A percentile compares a stretch with the other conserved stretches of the same genome.
Evolutionary conservation across 2,329 filamentous ascomycete genomes (phyloP).

Genomic region (Claviceps arundinis): DNA sequence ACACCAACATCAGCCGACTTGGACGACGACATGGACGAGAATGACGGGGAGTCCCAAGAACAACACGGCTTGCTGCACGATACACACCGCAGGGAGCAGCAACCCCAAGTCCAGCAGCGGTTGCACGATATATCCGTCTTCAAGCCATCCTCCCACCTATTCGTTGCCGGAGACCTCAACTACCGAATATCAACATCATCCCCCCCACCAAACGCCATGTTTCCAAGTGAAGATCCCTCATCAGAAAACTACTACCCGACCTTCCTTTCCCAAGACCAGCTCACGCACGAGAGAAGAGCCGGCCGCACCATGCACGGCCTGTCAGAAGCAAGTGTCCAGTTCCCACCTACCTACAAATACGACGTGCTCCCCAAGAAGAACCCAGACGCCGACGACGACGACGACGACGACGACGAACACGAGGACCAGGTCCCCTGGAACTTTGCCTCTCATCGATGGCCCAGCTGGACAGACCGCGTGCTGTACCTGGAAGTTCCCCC

Average conservation of each 20-base stretch:
- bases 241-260: conserved; percentile 48
- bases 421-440: conserved; percentile 39
- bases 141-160: conserved; percentile 60
- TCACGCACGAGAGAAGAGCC: conserved; percentile 55
- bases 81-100: conserved; percentile 21
- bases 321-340: conserved; percentile 57
- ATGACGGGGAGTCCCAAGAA: conserved; percentile 10
- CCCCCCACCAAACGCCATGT: conserved; percentile 48
- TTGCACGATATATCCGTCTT: conserved; percentile 56
- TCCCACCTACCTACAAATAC: conserved; percentile 94
- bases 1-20: conserved; percentile 1
- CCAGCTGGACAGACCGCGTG: conserved; percentile 87
- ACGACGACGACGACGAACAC: conserved; percentile 11
- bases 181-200: conserved; percentile 66
- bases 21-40: conserved; percentile 10
- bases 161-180: conserved; percentile 86
- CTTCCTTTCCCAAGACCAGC: conserved; percentile 65
- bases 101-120: conserved; percentile 25
- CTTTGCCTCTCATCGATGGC: conserved; percentile 75
- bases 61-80: conserved; percentile 21
- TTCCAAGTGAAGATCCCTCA: conserved; percentile 44
- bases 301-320: conserved; percentile 67
- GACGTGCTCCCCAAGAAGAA: conserved; percentile 22
- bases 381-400: conserved; percentile 10
- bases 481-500: conserved; percentile 55